Evolutionary conservation across 371 early-diverging fungal species (phyloP).

Genomic region (Chytridiales sp.): DNA sequence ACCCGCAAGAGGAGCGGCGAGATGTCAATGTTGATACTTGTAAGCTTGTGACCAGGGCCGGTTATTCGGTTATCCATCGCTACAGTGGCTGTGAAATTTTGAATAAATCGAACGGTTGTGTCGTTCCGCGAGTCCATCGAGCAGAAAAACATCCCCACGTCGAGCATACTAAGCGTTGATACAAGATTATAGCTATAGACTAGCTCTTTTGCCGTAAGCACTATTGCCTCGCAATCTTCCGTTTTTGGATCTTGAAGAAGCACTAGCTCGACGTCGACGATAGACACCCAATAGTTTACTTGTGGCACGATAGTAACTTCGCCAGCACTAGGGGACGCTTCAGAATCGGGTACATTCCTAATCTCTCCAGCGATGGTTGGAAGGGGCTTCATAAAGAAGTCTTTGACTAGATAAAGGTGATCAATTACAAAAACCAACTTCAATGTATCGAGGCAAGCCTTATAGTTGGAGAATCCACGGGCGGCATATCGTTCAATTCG

Average conservation of each 20-base stretch:
- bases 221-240: constrained; percentile 80
- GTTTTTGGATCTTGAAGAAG: constrained; percentile 77
- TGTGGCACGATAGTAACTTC: constrained; percentile 1
- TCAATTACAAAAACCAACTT: constrained; percentile 83
- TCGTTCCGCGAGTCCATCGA: constrained; percentile 80
- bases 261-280: constrained; percentile 84
- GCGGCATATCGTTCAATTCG: constrained; percentile 30
- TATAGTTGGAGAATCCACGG: constrained; percentile 26
- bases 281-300: constrained; percentile 67
- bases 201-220: constrained; percentile 77
- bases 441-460: constrained; percentile 80
- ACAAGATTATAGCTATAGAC: constrained; percentile 75
- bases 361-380: constrained; percentile 20
- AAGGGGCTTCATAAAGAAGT: constrained; percentile 71
- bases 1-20: constrained; percentile 44
- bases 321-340: constrained; percentile 21
- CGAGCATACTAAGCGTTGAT: constrained; percentile 70
- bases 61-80: constrained; percentile 68
- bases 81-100: constrained; percentile 79
- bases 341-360: constrained; percentile 19
- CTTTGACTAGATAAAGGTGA: constrained; percentile 68
- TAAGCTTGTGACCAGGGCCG: constrained; percentile 35
- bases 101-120: constrained; percentile 81
- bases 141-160: constrained; percentile 90
- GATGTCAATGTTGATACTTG: constrained; percentile 34